These are phyloP conservation scores for Flaveria sonorensis DNA, from an alignment of 129 eudicot species.

Conservation along the genomic window DNA sequence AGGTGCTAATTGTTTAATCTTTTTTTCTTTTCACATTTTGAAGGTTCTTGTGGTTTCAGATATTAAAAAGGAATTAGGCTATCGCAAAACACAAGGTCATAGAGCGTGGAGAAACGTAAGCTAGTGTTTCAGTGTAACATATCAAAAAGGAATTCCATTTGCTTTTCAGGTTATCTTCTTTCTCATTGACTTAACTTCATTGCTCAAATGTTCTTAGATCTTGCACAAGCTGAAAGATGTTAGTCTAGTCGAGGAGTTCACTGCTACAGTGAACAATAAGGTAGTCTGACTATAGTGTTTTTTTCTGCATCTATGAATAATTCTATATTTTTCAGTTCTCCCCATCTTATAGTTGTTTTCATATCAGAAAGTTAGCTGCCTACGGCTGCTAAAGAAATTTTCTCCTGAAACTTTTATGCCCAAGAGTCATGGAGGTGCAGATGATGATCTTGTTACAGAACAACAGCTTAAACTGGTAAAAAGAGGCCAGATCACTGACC, in stretches of 20 bases:
- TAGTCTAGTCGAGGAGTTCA: slow-evolving; percentile 60
- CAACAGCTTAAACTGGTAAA: slow-evolving; percentile 45
- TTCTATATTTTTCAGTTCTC: slow-evolving; percentile 14
- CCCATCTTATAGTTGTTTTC: neutral
- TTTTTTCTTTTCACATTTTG: slow-evolving; percentile 9
- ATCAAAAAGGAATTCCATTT: neutral
- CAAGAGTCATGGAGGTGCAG: slow-evolving; percentile 50
- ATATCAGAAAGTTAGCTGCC: slow-evolving; percentile 68
- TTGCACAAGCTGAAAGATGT: slow-evolving; percentile 69
- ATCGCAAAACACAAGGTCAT: slow-evolving; percentile 61
- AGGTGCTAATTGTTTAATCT: slow-evolving; percentile 8
- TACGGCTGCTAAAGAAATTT: slow-evolving; percentile 68
- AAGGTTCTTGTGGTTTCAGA: slow-evolving; percentile 85
- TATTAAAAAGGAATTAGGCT: slow-evolving; percentile 75
- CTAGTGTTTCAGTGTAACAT: neutral
- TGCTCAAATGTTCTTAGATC: slow-evolving; percentile 48
- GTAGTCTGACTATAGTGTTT: slow-evolving; percentile 29
- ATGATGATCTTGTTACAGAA: slow-evolving; percentile 54
- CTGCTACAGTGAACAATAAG: slow-evolving; percentile 62
- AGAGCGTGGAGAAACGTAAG: slow-evolving; percentile 90
- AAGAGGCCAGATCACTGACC: slow-evolving; percentile 72
- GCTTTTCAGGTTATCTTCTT: slow-evolving; percentile 10
- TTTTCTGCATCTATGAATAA: slow-evolving; percentile 6
- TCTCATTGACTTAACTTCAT: slow-evolving; percentile 12
- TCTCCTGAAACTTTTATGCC: slow-evolving; percentile 65